Evolutionary conservation across 768 basidiomycete genomes (phyloP), one percentile per base, ranked within the genome.

Genomic region (Termitomyces sp.): DNA sequence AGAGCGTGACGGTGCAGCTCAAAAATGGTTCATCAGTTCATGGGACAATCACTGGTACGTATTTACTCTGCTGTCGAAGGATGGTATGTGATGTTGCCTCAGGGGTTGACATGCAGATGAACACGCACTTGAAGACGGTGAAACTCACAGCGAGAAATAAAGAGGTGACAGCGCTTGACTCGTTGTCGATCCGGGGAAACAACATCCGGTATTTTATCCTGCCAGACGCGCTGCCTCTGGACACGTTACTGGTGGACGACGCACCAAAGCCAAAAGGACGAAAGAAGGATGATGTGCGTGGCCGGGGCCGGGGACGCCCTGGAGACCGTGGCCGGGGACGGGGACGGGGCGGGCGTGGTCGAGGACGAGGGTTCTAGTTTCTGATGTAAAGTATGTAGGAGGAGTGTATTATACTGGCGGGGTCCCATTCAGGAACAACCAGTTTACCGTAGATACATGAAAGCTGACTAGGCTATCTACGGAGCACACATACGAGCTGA

Each of bases 51-150:
- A 97, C 94, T 16, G 97, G n/a, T n/a, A n/a, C n/a, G n/a, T n/a
- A n/a, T 43, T 39, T 26, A 10, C 44, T 24, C 55, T 32, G 52
- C 31, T 48, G 42, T 37, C 37, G 58, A 47, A 49, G 20, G n/a
- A 32, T 44, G 16, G n/a, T n/a, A n/a, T n/a, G n/a, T n/a, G n/a
- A 61, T 44, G 44, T 43, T 41, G 14, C 5, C 37, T 29, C 47
- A 98, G 96, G 94, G 58, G 97, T 99, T 51, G 96, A 99, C 74
- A 94, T 96, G n/a, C n/a, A n/a, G n/a, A n/a, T n/a, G n/a, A n/a
- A n/a, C n/a, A n/a, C n/a, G 3, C 90, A 98, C 65, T 80, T 99
- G 53, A 99, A 99, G 79, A 92, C 94, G 48, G 92, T 99, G 63
- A 98, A 97, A 76, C 88, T 98, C 79, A 94, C 93, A n/a, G 81